Evolutionary conservation across 1,284 basidiomycete species (phyloP).

Genomic region (Ganoderma sinense): DNA sequence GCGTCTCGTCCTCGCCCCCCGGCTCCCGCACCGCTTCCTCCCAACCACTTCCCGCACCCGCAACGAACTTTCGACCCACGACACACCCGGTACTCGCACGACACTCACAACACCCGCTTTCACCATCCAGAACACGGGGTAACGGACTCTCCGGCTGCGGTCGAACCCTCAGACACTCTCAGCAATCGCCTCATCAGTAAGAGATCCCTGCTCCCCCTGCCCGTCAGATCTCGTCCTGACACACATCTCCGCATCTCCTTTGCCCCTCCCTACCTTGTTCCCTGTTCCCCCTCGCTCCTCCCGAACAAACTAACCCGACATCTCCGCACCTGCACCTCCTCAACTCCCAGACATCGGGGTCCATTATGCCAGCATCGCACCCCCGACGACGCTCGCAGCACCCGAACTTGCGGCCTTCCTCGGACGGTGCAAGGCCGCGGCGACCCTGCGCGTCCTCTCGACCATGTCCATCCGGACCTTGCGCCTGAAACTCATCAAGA

Average conservation of each 20-base stretch:
- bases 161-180: conserved; percentile 57
- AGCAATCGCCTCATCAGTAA: conserved; percentile 69
- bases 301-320: background rate
- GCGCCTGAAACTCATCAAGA: conserved; percentile 45
- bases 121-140: conserved; percentile 63
- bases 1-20: background rate
- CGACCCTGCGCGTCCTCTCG: conserved; percentile 61
- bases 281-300: too few relatives aligned
- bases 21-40: background rate
- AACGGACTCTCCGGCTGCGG: conserved; percentile 49
- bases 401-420: conserved; percentile 13
- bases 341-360: conserved; percentile 31
- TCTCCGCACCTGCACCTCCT: background rate
- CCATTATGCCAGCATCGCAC: conserved; percentile 25
- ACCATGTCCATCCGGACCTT: conserved; percentile 69
- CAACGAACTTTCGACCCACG: background rate
- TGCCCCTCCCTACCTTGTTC: conserved; percentile 25
- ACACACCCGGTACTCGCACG: background rate
- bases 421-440: conserved; percentile 8
- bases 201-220: conserved; percentile 3
- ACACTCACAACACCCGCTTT: background rate
- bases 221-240: conserved; percentile 11
- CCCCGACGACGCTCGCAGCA: conserved; percentile 29
- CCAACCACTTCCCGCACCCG: background rate
- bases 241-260: background rate